phyloP scores from a whole-genome alignment of 495 filamentous ascomycete species.

The Staphylotrichum longicolle region DNA sequence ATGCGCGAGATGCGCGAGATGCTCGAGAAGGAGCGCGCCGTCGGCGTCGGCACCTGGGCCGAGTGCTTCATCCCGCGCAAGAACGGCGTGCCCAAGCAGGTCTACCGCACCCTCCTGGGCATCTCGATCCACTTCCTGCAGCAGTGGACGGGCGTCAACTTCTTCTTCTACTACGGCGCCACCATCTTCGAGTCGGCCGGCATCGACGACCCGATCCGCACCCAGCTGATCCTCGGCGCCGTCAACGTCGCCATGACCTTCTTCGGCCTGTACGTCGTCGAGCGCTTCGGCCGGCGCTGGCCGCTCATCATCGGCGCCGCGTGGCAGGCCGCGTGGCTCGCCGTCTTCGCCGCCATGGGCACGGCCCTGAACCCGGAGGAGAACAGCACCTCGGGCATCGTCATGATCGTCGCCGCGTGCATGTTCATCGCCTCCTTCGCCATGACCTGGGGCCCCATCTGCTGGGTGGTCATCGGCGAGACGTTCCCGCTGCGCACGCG shows the following conservation, averaged over 20 bases:
- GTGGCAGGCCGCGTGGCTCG: slow-evolving; percentile 67
- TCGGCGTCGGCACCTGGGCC: slow-evolving; percentile 51
- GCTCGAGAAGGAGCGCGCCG: slow-evolving; percentile 54
- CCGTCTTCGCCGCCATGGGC: slow-evolving; percentile 66
- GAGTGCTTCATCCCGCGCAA: slow-evolving; percentile 55
- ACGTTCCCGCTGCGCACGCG: slow-evolving; percentile 73
- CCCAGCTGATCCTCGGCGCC: slow-evolving; percentile 65
- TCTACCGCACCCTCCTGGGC: slow-evolving; percentile 66
- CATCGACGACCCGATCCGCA: slow-evolving; percentile 61
- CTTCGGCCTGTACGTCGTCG: slow-evolving; percentile 65
- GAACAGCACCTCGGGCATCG: slow-evolving; percentile 53
- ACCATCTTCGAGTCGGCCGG: slow-evolving; percentile 63
- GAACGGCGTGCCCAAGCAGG: slow-evolving; percentile 54
- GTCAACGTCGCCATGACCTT: slow-evolving; percentile 71
- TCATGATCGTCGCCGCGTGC: slow-evolving; percentile 74
- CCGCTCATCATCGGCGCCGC: slow-evolving; percentile 61
- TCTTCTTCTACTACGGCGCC: slow-evolving; percentile 57
- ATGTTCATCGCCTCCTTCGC: slow-evolving; percentile 61
- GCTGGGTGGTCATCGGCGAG: slow-evolving; percentile 74
- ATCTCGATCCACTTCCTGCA: slow-evolving; percentile 67
- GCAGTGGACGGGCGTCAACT: slow-evolving; percentile 60
- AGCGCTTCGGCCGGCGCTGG: slow-evolving; percentile 63
- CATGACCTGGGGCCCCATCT: slow-evolving; percentile 78
- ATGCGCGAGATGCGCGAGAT: slow-evolving; percentile 65
- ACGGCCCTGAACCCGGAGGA: slow-evolving; percentile 47